A percentile compares a stretch with the other conserved stretches of the same genome.
Conservation (phyloP, 1,139 yeast genomes). For the Spencermartinsiella ligniputridi region DNA sequence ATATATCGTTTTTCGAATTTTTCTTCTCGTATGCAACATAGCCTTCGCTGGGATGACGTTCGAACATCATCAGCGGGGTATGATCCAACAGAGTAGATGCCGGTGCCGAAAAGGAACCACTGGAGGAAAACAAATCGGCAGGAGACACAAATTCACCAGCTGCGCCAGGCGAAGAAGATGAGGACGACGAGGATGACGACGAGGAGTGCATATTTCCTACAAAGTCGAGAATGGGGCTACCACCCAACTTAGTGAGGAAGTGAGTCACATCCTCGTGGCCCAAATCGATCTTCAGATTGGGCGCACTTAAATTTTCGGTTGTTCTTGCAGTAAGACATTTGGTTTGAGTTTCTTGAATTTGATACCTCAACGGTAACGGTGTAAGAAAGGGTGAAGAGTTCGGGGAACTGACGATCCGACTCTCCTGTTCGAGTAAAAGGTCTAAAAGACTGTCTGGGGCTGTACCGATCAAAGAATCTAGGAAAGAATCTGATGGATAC, state of each 20-base stretch:
- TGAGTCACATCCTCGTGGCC: conserved; percentile 2
- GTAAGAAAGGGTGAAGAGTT: conserved; percentile 1
- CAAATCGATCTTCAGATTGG: not conserved
- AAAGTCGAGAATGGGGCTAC: not conserved
- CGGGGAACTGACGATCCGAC: conserved; percentile 1
- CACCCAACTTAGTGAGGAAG: conserved; percentile 1
- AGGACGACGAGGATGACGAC: not conserved
- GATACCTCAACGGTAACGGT: not conserved
- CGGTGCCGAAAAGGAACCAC: not conserved
- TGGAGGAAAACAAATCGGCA: conserved; percentile 1
- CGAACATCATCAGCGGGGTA: not conserved
- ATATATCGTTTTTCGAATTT: conserved; percentile 1
- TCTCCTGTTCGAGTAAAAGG: conserved; percentile 6
- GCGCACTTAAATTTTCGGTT: conserved; percentile 1
- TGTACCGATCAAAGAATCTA: conserved; percentile 16
- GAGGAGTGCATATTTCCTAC: not conserved
- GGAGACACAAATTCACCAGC: not conserved
- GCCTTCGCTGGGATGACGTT: not conserved
- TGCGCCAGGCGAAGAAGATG: not conserved
- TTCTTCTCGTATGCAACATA: not conserved
- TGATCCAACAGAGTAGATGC: not conserved
- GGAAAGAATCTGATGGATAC: conserved; percentile 13
- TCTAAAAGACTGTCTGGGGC: conserved; percentile 7
- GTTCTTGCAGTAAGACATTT: conserved; percentile 3
- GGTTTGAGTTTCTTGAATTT: not conserved